Percentiles rank a stretch among this genome's conserved stretches.
These are phyloP conservation scores for Dendryphion nanum DNA, from an alignment of 2,329 filamentous ascomycete genomes.

Conservation along the genomic window DNA sequence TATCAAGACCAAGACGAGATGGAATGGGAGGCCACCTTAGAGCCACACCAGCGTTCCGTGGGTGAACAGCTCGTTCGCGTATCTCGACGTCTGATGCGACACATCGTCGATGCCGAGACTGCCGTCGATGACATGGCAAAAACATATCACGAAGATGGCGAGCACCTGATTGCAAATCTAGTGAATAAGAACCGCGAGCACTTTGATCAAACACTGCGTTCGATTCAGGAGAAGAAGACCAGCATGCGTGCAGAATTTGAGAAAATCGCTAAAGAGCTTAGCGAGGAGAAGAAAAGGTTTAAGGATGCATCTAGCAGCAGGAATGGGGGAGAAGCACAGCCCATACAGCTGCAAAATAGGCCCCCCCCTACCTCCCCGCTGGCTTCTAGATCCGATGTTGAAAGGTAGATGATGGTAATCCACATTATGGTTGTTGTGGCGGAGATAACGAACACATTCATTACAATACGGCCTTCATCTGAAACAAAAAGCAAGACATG, in stretches of 20 bases:
- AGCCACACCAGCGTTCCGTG: slow-evolving; percentile 40
- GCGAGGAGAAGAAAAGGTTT: neutral
- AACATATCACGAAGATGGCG: slow-evolving; percentile 45
- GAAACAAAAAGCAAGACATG: too few relatives aligned
- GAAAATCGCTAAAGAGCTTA: neutral
- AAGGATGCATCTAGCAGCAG: too few relatives aligned
- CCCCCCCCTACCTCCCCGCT: too few relatives aligned
- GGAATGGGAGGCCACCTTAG: slow-evolving; percentile 39
- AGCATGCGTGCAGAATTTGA: slow-evolving; percentile 13
- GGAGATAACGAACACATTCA: too few relatives aligned
- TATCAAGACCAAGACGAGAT: slow-evolving; percentile 29
- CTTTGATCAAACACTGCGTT: slow-evolving; percentile 25
- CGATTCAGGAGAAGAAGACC: slow-evolving; percentile 22
- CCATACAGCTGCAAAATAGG: too few relatives aligned
- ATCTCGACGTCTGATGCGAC: slow-evolving; percentile 43
- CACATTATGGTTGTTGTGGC: too few relatives aligned
- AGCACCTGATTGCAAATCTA: slow-evolving; percentile 44
- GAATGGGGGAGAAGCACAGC: too few relatives aligned
- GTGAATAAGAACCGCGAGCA: slow-evolving; percentile 41
- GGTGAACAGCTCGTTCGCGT: slow-evolving; percentile 40
- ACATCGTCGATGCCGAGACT: slow-evolving; percentile 49
- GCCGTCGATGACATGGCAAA: slow-evolving; percentile 45
- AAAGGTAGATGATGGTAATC: too few relatives aligned
- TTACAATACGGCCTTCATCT: too few relatives aligned
- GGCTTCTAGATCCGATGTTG: too few relatives aligned